phyloP scores from a whole-genome alignment of 2,329 filamentous ascomycete species.

The Phaeosphaeriaceae sp. region DNA sequence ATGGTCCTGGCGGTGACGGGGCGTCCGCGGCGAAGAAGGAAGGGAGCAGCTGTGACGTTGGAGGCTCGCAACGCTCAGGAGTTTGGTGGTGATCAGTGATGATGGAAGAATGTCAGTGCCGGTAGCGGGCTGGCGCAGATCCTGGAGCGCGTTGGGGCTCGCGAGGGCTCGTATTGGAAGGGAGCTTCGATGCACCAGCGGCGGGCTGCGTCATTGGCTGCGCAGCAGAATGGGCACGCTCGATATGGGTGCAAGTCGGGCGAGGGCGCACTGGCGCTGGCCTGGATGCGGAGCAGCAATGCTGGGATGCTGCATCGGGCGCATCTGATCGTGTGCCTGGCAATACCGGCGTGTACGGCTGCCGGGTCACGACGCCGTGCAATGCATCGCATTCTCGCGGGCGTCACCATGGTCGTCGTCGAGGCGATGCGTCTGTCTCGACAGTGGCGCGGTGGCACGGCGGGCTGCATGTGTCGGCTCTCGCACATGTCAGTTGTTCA shows the following conservation, averaged over 20 bases:
- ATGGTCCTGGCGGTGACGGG: slow-evolving; percentile 1
- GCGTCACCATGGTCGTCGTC: background rate
- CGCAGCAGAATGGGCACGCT: background rate
- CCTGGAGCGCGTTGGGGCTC: background rate
- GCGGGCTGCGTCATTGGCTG: slow-evolving; percentile 22
- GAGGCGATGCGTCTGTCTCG: too few relatives aligned
- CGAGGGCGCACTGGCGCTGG: slow-evolving; percentile 13
- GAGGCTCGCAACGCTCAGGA: background rate
- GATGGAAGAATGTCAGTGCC: slow-evolving; percentile 4
- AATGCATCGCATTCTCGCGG: background rate
- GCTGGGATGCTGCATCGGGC: background rate
- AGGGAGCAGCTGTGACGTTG: slow-evolving; percentile 10
- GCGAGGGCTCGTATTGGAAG: slow-evolving; percentile 2
- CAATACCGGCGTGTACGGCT: background rate
- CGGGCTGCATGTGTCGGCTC: slow-evolving; percentile 4
- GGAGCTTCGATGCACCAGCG: slow-evolving; percentile 3
- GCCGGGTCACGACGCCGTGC: background rate
- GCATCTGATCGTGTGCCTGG: slow-evolving; percentile 1
- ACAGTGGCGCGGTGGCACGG: background rate
- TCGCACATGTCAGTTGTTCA: slow-evolving; percentile 15
- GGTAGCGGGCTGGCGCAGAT: slow-evolving; percentile 8
- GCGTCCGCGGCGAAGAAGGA: background rate
- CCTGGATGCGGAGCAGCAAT: slow-evolving; percentile 5
- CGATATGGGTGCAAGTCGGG: slow-evolving; percentile 12
- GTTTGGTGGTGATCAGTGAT: slow-evolving; percentile 3